Conservation (phyloP, 1,284 basidiomycete genomes). For the Albatrellus sp. region DNA sequence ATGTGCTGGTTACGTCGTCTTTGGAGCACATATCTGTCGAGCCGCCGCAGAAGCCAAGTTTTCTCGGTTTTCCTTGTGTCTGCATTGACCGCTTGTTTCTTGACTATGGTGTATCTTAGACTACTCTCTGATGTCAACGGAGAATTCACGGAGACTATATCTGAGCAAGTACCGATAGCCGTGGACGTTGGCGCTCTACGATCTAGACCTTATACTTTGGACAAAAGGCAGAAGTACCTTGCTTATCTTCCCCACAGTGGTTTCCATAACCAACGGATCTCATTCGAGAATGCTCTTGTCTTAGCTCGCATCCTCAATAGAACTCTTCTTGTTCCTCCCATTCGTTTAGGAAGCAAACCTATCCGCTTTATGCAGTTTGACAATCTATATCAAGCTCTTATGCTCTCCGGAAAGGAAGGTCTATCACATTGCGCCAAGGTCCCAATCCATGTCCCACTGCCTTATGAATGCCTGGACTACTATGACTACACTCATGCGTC, state of each 20-base stretch:
- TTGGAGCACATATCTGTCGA: too few relatives aligned
- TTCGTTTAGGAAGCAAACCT: conserved; percentile 49
- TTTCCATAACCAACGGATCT: conserved; percentile 76
- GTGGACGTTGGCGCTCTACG: too few relatives aligned
- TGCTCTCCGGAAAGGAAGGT: conserved; percentile 38
- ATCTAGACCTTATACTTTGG: background rate
- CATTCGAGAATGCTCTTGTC: conserved; percentile 68
- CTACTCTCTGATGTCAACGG: too few relatives aligned
- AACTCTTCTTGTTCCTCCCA: conserved; percentile 62
- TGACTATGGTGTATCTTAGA: too few relatives aligned
- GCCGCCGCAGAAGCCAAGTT: background rate
- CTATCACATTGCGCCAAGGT: conserved; percentile 33
- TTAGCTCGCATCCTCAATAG: conserved; percentile 59
- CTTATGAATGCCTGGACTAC: conserved; percentile 47
- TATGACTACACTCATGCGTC: conserved; percentile 47
- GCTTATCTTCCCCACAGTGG: conserved; percentile 69
- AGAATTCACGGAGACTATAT: too few relatives aligned
- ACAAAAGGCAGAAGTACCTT: conserved; percentile 23
- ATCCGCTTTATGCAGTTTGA: conserved; percentile 52
- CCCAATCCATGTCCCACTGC: conserved; percentile 13
- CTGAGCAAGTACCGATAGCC: too few relatives aligned
- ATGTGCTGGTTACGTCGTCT: too few relatives aligned
- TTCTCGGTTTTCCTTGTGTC: background rate
- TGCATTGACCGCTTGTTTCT: too few relatives aligned
- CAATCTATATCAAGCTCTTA: conserved; percentile 35